A percentile compares a stretch with the other conserved stretches of the same genome.
Evolutionary conservation across 176 grass and related monocot species (phyloP).

Genomic region (Tuctoria greenei): DNA sequence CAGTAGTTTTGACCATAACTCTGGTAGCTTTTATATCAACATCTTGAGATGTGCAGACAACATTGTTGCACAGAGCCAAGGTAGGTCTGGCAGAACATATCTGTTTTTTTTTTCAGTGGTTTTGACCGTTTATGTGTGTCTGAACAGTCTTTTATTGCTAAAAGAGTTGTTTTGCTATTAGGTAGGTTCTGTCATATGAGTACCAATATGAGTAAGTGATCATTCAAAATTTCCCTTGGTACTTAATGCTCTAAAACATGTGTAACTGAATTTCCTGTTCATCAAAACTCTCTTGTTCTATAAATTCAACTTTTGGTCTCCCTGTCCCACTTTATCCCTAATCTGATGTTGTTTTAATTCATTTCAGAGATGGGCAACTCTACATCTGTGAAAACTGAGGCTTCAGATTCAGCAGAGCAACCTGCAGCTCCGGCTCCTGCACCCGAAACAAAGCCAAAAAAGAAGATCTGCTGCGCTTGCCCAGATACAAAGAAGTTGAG

Average conservation of each 20-base stretch:
- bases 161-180: neutral
- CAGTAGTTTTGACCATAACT: neutral
- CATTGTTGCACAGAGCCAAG: conserved; percentile 4
- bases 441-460: conserved; percentile 60
- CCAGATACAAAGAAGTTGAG: conserved; percentile 67
- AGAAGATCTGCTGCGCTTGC: conserved; percentile 93
- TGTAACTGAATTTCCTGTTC: neutral
- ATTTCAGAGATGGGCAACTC: conserved; percentile 46
- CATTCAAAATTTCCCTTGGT: neutral
- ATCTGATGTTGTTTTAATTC: neutral
- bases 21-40: conserved; percentile 1
- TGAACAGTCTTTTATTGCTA: neutral
- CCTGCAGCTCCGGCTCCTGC: conserved; percentile 10
- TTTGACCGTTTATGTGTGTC: neutral
- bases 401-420: conserved; percentile 17
- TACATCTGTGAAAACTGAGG: conserved; percentile 7
- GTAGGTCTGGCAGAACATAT: neutral
- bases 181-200: neutral
- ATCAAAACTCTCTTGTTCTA: neutral
- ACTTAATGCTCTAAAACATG: neutral
- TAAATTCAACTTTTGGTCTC: neutral
- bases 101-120: neutral
- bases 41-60: neutral
- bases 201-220: neutral
- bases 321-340: neutral